Evolutionary conservation across 495 filamentous ascomycete genomes (phyloP), one percentile per base, ranked within the genome.

Genomic region (Xylaria venustula): DNA sequence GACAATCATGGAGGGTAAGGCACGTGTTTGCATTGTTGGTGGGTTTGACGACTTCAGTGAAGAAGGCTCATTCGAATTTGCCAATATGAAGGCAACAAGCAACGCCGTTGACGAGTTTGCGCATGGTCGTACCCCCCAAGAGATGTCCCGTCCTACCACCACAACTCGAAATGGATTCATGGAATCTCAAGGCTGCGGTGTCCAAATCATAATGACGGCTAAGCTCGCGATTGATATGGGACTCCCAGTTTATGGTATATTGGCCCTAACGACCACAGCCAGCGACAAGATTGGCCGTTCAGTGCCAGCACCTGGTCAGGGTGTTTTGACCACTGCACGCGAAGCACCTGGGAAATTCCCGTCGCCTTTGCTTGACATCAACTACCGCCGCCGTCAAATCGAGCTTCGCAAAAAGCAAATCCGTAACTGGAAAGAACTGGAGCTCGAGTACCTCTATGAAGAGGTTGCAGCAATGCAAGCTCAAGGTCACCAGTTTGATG

Each of bases 21-120:
- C 94, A 28, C 88, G 91, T 46, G 84, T 99, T 64, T 97, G 93
- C 82, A 89, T 99, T 58, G 95, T 99, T 54, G 94, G 94, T 83
- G 94, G 94, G 53, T 97, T 97, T 71, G 94, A 99, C 79, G 94
- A 99, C 77, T 98, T 99, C 83, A 92, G 95, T 65, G 94, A 99
- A 77, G 94, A 99, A 78, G 94, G 95, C 52, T 97, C 94, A 4
- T 98, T 97, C 66, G 94, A 99, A 75, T 99, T 99, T 71, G 94
- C 94, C 81, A 99, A 99, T 79, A 99, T 99, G 94, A 95, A 96
- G 76, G 94, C 94, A 32, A 99, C 94, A 44, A 96, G 90, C 82
- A 99, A 97, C 66, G 91, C 93, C 23, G 88, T 96, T 54, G 92
- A 97, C 61, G 94, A 98, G 69, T 90, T 98, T 67, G 92, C 90